Evolutionary conservation across 2,329 filamentous ascomycete genomes (phyloP).

Genomic region (Fusarium burgessii): DNA sequence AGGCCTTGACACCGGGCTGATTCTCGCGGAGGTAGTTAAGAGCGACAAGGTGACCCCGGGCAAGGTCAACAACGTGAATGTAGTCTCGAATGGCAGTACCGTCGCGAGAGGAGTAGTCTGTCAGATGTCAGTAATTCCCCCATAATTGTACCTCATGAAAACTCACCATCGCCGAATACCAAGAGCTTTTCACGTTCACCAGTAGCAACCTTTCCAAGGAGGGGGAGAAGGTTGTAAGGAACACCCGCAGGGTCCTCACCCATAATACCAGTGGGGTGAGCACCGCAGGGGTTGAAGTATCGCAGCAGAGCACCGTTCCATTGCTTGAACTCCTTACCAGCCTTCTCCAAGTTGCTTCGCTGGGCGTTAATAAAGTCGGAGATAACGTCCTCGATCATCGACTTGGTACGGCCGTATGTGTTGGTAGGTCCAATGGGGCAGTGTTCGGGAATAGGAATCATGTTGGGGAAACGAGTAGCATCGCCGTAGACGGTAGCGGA

Average conservation of each 20-base stretch:
- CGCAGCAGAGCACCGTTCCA: conserved; percentile 95
- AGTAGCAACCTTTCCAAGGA: conserved; percentile 95
- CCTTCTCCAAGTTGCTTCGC: conserved; percentile 84
- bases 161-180: conserved; percentile 90
- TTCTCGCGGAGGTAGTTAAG: conserved; percentile 89
- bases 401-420: conserved; percentile 97
- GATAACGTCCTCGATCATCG: conserved; percentile 90
- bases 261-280: conserved; percentile 96
- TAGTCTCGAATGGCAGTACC: conserved; percentile 97
- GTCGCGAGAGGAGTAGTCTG: conserved; percentile 91
- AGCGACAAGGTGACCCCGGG: conserved; percentile 86
- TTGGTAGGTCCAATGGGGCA: conserved; percentile 98
- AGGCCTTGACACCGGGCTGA: conserved; percentile 90
- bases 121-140: conserved; percentile 34
- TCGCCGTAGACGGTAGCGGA: conserved; percentile 99
- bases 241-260: conserved; percentile 97
- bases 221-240: conserved; percentile 93
- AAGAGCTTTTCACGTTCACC: conserved; percentile 94
- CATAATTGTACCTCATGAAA: background rate
- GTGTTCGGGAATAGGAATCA: conserved; percentile 98
- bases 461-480: conserved; percentile 93
- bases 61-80: conserved; percentile 94
- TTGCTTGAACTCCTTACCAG: conserved; percentile 78
- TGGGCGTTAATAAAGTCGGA: conserved; percentile 90
- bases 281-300: conserved; percentile 98